Conservation (phyloP, 495 filamentous ascomycete species). For the Pseudoneurospora amorphoporcata region DNA sequence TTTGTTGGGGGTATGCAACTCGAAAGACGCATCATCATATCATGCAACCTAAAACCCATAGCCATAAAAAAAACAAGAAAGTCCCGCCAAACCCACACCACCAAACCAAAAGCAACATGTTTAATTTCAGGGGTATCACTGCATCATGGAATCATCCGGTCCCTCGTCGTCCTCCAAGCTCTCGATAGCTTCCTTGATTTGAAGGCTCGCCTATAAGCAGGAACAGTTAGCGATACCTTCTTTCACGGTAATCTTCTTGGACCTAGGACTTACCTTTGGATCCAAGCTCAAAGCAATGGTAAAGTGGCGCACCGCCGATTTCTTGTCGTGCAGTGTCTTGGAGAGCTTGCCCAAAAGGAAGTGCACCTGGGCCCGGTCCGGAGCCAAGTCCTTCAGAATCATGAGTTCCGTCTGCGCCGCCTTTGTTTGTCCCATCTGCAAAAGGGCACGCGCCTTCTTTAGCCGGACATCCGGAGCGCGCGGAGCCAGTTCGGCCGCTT, state of each 20-base stretch:
- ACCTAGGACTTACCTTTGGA: conserved; percentile 62
- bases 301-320: conserved; percentile 77
- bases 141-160: conserved; percentile 56
- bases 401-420: conserved; percentile 68
- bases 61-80: neutral
- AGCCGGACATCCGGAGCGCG: conserved; percentile 71
- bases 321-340: conserved; percentile 68
- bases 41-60: neutral
- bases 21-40: neutral
- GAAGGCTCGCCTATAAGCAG: conserved; percentile 59
- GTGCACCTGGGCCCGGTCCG: conserved; percentile 92
- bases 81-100: neutral
- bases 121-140: conserved; percentile 20
- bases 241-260: neutral
- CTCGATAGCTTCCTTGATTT: conserved; percentile 91
- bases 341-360: conserved; percentile 83
- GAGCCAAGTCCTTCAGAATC: conserved; percentile 77
- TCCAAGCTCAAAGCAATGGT: conserved; percentile 92
- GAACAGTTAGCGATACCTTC: conserved; percentile 11
- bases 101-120: neutral
- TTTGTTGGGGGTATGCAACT: neutral
- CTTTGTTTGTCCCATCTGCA: conserved; percentile 61
- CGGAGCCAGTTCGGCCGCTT: conserved; percentile 73
- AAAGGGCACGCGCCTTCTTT: conserved; percentile 80
- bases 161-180: conserved; percentile 76